A percentile compares a stretch with the other conserved stretches of the same genome.
Conservation (phyloP, 345 rosid species). For the Punica granatum region DNA sequence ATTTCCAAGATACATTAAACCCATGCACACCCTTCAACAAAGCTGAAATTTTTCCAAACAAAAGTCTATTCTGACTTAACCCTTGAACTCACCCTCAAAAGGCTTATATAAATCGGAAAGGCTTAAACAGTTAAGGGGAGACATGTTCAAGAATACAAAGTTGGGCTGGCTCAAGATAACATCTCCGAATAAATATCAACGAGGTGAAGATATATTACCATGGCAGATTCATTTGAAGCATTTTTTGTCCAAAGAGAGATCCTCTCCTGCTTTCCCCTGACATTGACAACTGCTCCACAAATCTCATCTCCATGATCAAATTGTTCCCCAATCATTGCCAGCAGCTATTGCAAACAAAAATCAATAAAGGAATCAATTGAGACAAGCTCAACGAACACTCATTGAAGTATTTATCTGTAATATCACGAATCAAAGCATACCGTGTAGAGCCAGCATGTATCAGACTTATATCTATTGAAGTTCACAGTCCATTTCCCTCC, state of each 20-base stretch:
- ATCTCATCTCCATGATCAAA: constrained; percentile 92
- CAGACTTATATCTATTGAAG: constrained; percentile 47
- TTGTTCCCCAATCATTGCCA: constrained; percentile 94
- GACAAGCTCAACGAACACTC: background rate
- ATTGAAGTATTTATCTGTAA: background rate
- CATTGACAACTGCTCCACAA: constrained; percentile 84
- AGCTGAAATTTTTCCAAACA: background rate
- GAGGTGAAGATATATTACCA: constrained; percentile 35
- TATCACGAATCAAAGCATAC: constrained; percentile 11
- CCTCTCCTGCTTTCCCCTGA: constrained; percentile 58
- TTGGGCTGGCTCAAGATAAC: background rate
- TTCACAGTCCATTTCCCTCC: constrained; percentile 92
- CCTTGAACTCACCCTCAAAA: background rate
- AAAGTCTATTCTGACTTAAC: background rate
- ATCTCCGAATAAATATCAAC: background rate
- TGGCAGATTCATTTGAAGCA: constrained; percentile 79
- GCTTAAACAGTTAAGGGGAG: too few species aligned
- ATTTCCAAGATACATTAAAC: background rate
- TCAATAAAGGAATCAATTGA: background rate
- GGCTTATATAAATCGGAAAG: too few species aligned
- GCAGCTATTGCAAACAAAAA: constrained; percentile 27
- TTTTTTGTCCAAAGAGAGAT: constrained; percentile 87
- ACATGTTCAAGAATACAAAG: background rate
- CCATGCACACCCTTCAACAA: background rate
- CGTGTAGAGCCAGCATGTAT: constrained; percentile 69